Base-by-base conservation (phyloP, 371 early-diverging fungal genomes). In the Umbelopsis sp. region DNA sequence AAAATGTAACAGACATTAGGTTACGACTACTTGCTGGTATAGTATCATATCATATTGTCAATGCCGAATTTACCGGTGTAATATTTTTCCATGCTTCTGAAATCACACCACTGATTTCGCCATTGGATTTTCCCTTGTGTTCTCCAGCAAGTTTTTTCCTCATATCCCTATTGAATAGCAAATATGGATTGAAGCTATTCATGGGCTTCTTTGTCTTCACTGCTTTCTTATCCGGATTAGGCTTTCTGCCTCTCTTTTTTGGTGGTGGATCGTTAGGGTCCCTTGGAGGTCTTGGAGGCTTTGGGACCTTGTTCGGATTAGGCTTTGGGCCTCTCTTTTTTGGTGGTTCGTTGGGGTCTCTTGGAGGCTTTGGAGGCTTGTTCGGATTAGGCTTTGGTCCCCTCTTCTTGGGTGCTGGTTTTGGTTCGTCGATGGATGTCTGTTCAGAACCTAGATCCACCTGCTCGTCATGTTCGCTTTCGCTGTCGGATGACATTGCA, bases 131-230 rank as follows among this genome's bases (percentile, higher is more conserved):
- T n/a, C 50, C 65, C 20, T 67, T 65, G 37, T 70, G 51, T 0
- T 57, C 44, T 20, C 35, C 53, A 9, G 45, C 63, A 8, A 70
- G 50, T 4, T 64, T 51, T 37, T 18, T 20, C 35, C 74, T 62
- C 41, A 69, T 53, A 32, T 70, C 62, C 29, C 65, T 65, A 50
- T 75, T 75, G 32, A 68, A 75, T n/a, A 75, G 32, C 8, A 75
- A 65, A 20, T 46, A 75, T 4, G 75, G 70, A 57, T 75, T 75
- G 65, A 62, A 75, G 64, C 63, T 48, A 53, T 72, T 72, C 46
- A 65, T 45, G 9, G 67, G 67, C 24, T 63, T 53, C 22, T 63
- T 41, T 44, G 46, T 50, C 4, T 44, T 68, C 35, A 11, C 50
- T 35, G 16, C 63, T 50, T 50, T 66, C 50, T 52, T 65, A 22